Evolutionary conservation across 495 filamentous ascomycete genomes (phyloP).

Genomic region (Penicillium robsamsonii): DNA sequence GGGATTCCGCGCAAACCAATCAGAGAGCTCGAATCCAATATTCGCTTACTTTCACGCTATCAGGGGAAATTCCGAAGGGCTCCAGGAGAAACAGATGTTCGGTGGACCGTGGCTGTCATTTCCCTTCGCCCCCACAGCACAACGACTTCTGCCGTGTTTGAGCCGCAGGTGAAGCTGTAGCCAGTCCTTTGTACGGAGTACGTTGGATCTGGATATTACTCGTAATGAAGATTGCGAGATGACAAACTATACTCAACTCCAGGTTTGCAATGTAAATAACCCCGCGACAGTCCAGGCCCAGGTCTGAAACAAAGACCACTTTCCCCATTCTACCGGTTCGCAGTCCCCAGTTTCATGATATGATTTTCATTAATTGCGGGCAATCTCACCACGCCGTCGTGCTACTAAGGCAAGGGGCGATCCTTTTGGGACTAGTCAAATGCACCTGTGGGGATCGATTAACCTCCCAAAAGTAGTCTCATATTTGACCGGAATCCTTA

Average conservation of each 20-base stretch:
- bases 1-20: slow-evolving; percentile 10
- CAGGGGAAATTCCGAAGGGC: not conserved
- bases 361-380: slow-evolving; percentile 9
- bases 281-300: slow-evolving; percentile 1
- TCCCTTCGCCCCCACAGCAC: not conserved
- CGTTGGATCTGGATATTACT: not conserved
- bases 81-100: slow-evolving; percentile 5
- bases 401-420: slow-evolving; percentile 23
- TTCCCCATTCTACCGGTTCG: slow-evolving; percentile 10
- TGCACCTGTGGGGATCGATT: slow-evolving; percentile 11
- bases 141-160: not conserved
- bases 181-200: not conserved
- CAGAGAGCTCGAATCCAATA: not conserved
- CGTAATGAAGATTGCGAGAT: not conserved
- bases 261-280: not conserved
- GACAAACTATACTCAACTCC: not conserved
- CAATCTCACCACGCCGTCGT: slow-evolving; percentile 10
- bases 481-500: slow-evolving; percentile 1
- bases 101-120: slow-evolving; percentile 4
- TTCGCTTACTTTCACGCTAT: not conserved
- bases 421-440: slow-evolving; percentile 8
- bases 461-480: slow-evolving; percentile 1
- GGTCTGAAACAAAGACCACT: slow-evolving; percentile 5
- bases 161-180: slow-evolving; percentile 5
- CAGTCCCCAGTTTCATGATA: slow-evolving; percentile 21